A percentile compares a stretch with the other conserved stretches of the same genome.
Conservation (phyloP, 208 protist species). For the Eutreptiella sp. region DNA sequence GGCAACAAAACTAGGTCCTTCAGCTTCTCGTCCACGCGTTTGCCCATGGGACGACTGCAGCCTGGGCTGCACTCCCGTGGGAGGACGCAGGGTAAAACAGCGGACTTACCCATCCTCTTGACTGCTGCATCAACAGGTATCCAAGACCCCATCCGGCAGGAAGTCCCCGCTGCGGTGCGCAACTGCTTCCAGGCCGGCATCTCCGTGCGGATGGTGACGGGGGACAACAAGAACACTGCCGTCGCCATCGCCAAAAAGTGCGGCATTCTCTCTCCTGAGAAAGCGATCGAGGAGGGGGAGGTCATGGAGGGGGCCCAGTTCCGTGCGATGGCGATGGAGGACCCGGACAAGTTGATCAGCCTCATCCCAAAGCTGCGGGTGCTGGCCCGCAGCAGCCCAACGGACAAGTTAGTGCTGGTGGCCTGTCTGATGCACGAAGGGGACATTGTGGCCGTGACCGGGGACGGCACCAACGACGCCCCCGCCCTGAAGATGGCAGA, state of each 20-base stretch:
- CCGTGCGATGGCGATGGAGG: conserved; percentile 47
- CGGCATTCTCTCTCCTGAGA: conserved; percentile 68
- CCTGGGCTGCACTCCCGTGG: no score
- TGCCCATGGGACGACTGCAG: no score
- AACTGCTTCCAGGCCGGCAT: conserved; percentile 86
- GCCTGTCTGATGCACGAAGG: conserved; percentile 50
- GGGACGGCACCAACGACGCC: conserved; percentile 93
- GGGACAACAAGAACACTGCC: conserved; percentile 85
- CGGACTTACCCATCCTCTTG: no score
- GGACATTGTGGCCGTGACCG: conserved; percentile 89
- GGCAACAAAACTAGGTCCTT: no score
- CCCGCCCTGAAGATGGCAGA: conserved; percentile 89
- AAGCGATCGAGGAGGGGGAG: conserved; percentile 23
- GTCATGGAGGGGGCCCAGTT: conserved; percentile 77
- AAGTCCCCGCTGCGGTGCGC: conserved; percentile 77
- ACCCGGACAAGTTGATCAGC: conserved; percentile 46
- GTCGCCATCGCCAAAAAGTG: conserved; percentile 81
- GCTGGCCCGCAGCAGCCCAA: conserved; percentile 86
- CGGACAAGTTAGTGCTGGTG: conserved; percentile 80
- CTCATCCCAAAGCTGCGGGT: conserved; percentile 71
- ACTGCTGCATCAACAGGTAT: no score
- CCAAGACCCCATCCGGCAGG: conserved; percentile 84
- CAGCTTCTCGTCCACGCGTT: no score
- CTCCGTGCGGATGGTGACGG: conserved; percentile 91
- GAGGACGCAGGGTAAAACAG: no score